A percentile compares a stretch with the other conserved stretches of the same genome.
Evolutionary conservation across 2,329 filamentous ascomycete species (phyloP).

Genomic region (Elsinoe necatrix): DNA sequence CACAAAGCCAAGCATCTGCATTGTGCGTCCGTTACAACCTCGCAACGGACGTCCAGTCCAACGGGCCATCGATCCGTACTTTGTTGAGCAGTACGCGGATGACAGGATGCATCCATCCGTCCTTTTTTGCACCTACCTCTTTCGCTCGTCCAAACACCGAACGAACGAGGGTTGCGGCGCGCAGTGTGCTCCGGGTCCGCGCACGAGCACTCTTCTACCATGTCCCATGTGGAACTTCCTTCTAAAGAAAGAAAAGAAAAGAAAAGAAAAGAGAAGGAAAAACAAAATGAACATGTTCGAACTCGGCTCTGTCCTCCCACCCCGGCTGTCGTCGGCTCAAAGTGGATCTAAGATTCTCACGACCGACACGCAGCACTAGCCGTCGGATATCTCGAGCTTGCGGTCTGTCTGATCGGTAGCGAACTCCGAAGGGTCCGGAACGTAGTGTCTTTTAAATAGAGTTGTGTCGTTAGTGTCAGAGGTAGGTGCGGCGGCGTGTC

Average conservation of each 20-base stretch:
- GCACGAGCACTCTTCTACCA: background rate
- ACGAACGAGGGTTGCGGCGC: background rate
- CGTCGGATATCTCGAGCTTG: background rate
- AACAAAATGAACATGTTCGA: too few species aligned
- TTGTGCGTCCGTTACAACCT: background rate
- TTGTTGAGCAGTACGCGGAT: background rate
- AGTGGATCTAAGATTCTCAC: too few species aligned
- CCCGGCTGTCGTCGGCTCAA: slow-evolving; percentile 5
- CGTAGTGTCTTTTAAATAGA: background rate
- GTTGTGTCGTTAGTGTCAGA: background rate
- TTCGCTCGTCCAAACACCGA: background rate
- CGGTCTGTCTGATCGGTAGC: background rate
- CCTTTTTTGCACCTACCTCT: background rate
- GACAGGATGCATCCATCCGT: too few species aligned
- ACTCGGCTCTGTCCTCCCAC: background rate
- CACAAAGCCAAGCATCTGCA: background rate
- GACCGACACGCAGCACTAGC: too few species aligned
- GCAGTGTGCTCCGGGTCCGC: background rate
- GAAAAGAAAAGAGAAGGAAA: too few species aligned
- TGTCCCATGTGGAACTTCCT: too few species aligned
- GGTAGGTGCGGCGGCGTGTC: background rate
- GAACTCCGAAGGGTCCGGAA: slow-evolving; percentile 6
- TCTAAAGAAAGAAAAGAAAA: too few species aligned
- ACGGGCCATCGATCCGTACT: background rate
- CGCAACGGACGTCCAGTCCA: background rate